Evolutionary conservation across 1,284 basidiomycete genomes (phyloP).

Genomic region (Wolfiporia cocos): DNA sequence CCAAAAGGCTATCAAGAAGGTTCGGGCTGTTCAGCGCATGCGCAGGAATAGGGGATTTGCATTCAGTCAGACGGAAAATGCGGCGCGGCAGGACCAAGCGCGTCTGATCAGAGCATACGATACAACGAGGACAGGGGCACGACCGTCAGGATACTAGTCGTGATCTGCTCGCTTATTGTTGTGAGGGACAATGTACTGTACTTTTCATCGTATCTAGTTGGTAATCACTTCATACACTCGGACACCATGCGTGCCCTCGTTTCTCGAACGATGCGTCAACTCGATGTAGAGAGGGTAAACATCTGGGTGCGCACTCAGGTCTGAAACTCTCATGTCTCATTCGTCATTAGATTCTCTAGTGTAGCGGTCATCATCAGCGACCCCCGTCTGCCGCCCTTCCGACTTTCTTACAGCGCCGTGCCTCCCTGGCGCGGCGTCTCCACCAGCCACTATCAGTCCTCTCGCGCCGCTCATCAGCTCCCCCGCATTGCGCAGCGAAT

Average conservation of each 20-base stretch:
- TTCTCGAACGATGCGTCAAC: too few relatives aligned
- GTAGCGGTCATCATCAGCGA: too few relatives aligned
- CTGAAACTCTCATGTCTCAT: too few relatives aligned
- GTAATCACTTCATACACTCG: too few relatives aligned
- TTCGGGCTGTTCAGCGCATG: slow-evolving; percentile 93
- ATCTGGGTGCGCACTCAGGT: too few relatives aligned
- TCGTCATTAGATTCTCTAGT: too few relatives aligned
- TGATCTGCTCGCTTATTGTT: slow-evolving; percentile 17
- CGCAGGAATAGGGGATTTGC: slow-evolving; percentile 92
- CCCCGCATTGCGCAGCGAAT: neutral
- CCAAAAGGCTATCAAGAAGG: slow-evolving; percentile 98
- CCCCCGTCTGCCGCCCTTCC: too few relatives aligned
- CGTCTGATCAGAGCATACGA: slow-evolving; percentile 87
- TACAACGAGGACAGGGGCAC: slow-evolving; percentile 67
- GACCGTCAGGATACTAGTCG: slow-evolving; percentile 64
- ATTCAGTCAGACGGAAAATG: slow-evolving; percentile 91
- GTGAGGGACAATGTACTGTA: slow-evolving; percentile 27
- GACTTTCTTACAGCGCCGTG: too few relatives aligned
- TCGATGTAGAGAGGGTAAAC: too few relatives aligned
- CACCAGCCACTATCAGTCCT: slow-evolving; percentile 7
- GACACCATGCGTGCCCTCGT: too few relatives aligned
- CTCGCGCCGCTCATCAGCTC: neutral
- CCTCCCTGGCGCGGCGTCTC: too few relatives aligned
- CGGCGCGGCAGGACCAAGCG: slow-evolving; percentile 79
- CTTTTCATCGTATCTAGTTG: slow-evolving; percentile 12